Evolutionary conservation across 371 early-diverging fungal genomes (phyloP).

Genomic region (Encephalitozoon intestinalis): DNA sequence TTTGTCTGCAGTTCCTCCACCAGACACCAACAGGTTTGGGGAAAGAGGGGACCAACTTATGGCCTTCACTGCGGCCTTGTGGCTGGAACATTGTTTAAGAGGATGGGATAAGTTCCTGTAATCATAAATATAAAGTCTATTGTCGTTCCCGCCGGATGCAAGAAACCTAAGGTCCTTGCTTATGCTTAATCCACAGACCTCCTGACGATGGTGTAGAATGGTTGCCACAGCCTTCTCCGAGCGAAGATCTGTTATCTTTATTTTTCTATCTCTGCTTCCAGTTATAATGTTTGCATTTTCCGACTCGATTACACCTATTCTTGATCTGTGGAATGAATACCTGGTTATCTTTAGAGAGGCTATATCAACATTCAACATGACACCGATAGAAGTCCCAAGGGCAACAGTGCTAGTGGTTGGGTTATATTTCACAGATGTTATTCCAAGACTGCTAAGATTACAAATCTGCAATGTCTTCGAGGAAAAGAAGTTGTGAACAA

Average conservation of each 20-base stretch:
- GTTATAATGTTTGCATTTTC: conserved; percentile 44
- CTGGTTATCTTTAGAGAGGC: conserved; percentile 9
- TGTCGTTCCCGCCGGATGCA: conserved; percentile 62
- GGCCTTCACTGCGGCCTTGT: conserved; percentile 62
- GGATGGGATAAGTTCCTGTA: conserved; percentile 20
- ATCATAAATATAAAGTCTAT: conserved; percentile 58
- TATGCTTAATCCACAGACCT: conserved; percentile 59
- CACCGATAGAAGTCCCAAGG: conserved; percentile 43
- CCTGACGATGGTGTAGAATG: conserved; percentile 54
- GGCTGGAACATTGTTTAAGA: conserved; percentile 40
- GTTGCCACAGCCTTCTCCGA: conserved; percentile 8
- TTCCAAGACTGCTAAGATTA: conserved; percentile 10
- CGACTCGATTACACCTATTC: conserved; percentile 58
- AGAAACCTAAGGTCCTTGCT: conserved; percentile 38
- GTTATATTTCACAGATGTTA: conserved; percentile 53
- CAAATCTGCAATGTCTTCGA: conserved; percentile 32
- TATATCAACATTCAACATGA: conserved; percentile 17
- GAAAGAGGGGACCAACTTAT: conserved; percentile 48
- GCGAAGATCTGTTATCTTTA: conserved; percentile 57
- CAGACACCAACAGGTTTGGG: conserved; percentile 49
- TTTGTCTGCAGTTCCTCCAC: conserved; percentile 62
- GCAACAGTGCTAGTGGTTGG: conserved; percentile 18
- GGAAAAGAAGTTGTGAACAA: conserved; percentile 53
- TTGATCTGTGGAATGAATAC: conserved; percentile 44
- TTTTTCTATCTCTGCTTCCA: conserved; percentile 58